Evolutionary conservation across 371 early-diverging fungal genomes (phyloP).

Genomic region (Apophysomyces sp.): DNA sequence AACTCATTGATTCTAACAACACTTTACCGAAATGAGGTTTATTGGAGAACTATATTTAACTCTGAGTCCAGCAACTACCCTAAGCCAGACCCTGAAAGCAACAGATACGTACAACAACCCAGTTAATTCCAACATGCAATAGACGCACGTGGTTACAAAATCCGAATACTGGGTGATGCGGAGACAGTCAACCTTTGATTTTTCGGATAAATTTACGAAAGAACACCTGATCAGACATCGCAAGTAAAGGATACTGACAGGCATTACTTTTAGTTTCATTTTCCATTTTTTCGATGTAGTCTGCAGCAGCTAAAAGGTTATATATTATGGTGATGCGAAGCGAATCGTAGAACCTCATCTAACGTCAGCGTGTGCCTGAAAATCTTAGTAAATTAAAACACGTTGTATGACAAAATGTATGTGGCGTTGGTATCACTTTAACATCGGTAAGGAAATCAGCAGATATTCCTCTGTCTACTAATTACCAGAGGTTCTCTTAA

Average conservation of each 20-base stretch:
- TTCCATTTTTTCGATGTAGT: neutral
- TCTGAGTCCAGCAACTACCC: neutral
- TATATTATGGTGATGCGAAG: neutral
- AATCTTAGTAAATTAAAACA: neutral
- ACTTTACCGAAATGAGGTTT: slow-evolving; percentile 1
- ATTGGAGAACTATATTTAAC: neutral
- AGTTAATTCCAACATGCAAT: neutral
- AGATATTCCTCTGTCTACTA: no score
- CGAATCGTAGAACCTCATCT: neutral
- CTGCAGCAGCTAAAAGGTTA: neutral
- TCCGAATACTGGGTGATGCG: neutral
- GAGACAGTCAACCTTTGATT: neutral
- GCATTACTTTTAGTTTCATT: neutral
- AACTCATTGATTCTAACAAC: neutral
- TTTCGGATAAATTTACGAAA: neutral
- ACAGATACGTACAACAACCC: neutral
- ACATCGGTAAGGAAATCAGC: no score
- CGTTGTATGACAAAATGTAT: neutral
- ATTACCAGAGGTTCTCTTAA: no score
- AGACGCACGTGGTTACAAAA: neutral
- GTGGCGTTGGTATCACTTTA: neutral
- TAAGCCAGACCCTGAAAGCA: neutral
- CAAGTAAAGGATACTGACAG: neutral
- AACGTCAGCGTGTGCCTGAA: neutral
- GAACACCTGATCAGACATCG: neutral